Percentiles rank a stretch among this genome's conserved stretches.
Evolutionary conservation across 345 rosid genomes (phyloP).

Genomic region (Microcos paniculata): DNA sequence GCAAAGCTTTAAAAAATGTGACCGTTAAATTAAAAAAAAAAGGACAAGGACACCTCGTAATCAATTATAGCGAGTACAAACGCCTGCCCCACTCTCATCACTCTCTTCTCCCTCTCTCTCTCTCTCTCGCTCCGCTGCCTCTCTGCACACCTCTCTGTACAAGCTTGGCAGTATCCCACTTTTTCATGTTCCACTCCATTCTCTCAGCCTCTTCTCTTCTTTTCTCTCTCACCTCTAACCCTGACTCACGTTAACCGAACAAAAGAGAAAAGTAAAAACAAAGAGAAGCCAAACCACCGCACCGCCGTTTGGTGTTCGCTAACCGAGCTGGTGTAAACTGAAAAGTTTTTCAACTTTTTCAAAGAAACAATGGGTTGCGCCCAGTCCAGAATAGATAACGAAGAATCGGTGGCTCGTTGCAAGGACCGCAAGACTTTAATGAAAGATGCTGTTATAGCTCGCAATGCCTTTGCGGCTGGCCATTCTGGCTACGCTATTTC

Average conservation of each 20-base stretch:
- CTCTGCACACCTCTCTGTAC: slow-evolving; percentile 1
- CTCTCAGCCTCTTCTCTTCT: slow-evolving; percentile 12
- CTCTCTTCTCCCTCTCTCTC: not conserved
- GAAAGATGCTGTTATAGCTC: slow-evolving; percentile 82
- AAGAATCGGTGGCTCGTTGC: slow-evolving; percentile 82
- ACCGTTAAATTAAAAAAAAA: slow-evolving; percentile 52
- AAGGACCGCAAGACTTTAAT: slow-evolving; percentile 70
- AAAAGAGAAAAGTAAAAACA: not conserved
- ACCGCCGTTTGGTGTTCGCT: not conserved
- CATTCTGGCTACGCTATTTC: slow-evolving; percentile 74
- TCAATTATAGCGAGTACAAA: slow-evolving; percentile 34
- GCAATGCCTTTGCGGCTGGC: slow-evolving; percentile 81
- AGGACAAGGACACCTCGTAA: slow-evolving; percentile 23
- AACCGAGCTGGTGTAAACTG: not conserved
- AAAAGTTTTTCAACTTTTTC: not conserved
- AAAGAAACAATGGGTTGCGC: slow-evolving; percentile 74
- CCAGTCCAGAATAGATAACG: slow-evolving; percentile 85
- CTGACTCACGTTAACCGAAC: not conserved
- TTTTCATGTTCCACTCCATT: not conserved
- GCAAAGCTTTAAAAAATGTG: slow-evolving; percentile 55
- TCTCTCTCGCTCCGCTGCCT: not conserved
- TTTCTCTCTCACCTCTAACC: slow-evolving; percentile 3
- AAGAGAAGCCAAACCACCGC: not conserved
- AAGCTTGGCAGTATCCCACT: slow-evolving; percentile 5
- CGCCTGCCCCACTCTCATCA: slow-evolving; percentile 17